Evolutionary conservation across 2,329 filamentous ascomycete species (phyloP).

Genomic region (Aspergillus tamarii): DNA sequence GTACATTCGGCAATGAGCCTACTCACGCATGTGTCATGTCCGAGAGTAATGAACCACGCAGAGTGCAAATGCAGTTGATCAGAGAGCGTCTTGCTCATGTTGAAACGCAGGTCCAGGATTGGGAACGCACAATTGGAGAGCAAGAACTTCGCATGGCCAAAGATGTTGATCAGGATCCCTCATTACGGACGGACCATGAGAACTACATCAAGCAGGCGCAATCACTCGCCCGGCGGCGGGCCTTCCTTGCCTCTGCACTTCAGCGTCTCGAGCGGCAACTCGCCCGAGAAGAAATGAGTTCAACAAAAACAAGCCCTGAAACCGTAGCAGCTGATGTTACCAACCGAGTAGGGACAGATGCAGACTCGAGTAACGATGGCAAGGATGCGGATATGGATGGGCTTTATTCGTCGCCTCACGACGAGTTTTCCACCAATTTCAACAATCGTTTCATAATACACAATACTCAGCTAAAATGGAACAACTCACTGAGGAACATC

Average conservation of each 20-base stretch:
- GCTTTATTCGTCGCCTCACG: slow-evolving; percentile 68
- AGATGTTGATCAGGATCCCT: slow-evolving; percentile 55
- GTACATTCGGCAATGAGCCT: slow-evolving; percentile 88
- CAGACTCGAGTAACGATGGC: slow-evolving; percentile 57
- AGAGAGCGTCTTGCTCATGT: slow-evolving; percentile 78
- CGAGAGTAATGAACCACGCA: slow-evolving; percentile 81
- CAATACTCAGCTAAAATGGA: slow-evolving; percentile 98
- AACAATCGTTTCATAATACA: slow-evolving; percentile 98
- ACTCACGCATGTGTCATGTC: slow-evolving; percentile 97
- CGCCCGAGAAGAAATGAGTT: slow-evolving; percentile 47
- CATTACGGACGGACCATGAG: slow-evolving; percentile 49
- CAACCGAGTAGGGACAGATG: slow-evolving; percentile 31
- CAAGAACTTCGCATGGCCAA: slow-evolving; percentile 67
- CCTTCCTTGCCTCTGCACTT: slow-evolving; percentile 62
- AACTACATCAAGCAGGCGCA: slow-evolving; percentile 59
- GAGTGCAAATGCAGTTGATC: slow-evolving; percentile 85
- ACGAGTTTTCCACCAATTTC: slow-evolving; percentile 91
- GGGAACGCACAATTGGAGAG: slow-evolving; percentile 73
- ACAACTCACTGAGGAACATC: slow-evolving; percentile 92
- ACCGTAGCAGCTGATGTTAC: slow-evolving; percentile 29
- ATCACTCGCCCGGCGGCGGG: slow-evolving; percentile 60
- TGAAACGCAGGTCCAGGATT: slow-evolving; percentile 74
- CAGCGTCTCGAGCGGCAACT: slow-evolving; percentile 58
- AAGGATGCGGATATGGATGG: slow-evolving; percentile 56
- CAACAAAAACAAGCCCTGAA: slow-evolving; percentile 49